phyloP scores from a whole-genome alignment of 768 basidiomycete species.

The Asterophora lycoperdoides region DNA sequence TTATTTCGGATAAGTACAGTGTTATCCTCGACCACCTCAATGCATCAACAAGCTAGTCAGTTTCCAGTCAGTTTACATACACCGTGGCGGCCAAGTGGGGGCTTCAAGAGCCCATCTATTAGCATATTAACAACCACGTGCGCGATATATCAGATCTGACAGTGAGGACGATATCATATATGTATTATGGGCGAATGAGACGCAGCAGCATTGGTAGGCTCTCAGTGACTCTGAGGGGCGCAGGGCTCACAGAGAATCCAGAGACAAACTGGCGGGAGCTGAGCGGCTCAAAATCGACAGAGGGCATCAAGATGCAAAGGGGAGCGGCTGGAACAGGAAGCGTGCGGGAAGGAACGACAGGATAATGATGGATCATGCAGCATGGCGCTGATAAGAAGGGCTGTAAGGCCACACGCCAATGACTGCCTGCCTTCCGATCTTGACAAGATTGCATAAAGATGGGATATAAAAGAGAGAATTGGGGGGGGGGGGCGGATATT shows the following conservation, averaged over 20 bases:
- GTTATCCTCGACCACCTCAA: background rate
- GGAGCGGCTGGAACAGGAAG: constrained; percentile 7
- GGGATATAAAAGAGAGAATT: constrained; percentile 36
- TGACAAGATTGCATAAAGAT: constrained; percentile 23
- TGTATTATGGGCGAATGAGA: too few relatives aligned
- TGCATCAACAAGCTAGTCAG: background rate
- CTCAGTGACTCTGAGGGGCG: too few relatives aligned
- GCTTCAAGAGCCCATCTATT: background rate
- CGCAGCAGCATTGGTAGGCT: too few relatives aligned
- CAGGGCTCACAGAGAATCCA: too few relatives aligned
- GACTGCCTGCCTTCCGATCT: constrained; percentile 15
- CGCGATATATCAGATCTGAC: background rate
- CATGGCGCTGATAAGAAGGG: constrained; percentile 32
- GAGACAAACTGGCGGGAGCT: background rate
- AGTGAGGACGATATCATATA: too few relatives aligned
- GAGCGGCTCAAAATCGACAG: constrained; percentile 8
- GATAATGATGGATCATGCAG: constrained; percentile 7
- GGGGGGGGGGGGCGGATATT: constrained; percentile 21
- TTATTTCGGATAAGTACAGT: background rate
- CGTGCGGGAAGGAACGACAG: background rate
- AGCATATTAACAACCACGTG: background rate
- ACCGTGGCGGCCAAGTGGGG: too few relatives aligned
- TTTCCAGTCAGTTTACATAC: too few relatives aligned
- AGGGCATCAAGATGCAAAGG: constrained; percentile 8
- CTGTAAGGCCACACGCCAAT: constrained; percentile 4